phyloP scores from a whole-genome alignment of 2,329 filamentous ascomycete genomes.

The Venturia effusa region DNA sequence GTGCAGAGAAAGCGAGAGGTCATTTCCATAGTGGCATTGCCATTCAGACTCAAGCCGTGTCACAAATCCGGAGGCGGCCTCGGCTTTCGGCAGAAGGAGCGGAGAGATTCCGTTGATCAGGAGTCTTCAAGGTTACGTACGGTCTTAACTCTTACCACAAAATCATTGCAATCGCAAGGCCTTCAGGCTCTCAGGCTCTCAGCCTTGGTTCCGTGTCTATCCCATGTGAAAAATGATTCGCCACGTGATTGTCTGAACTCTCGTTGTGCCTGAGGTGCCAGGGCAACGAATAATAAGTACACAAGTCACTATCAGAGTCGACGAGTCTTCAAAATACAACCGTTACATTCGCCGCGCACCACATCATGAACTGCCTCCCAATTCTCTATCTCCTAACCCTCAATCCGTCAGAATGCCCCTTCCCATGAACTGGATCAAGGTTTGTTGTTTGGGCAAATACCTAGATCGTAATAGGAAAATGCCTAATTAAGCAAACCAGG shows the following conservation, averaged over 20 bases:
- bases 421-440: not conserved
- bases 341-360: not conserved
- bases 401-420: not conserved
- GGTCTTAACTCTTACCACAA: not conserved
- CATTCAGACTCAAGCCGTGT: not conserved
- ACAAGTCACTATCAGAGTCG: not conserved
- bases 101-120: not conserved
- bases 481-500: too few species aligned
- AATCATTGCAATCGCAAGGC: not conserved
- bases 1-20: not conserved
- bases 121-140: too few species aligned
- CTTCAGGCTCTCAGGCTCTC: too few species aligned
- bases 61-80: not conserved
- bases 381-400: not conserved
- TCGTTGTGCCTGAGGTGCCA: not conserved
- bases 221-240: not conserved
- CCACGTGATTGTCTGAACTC: not conserved
- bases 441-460: too few species aligned
- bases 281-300: not conserved
- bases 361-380: not conserved
- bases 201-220: not conserved
- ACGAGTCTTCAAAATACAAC: not conserved
- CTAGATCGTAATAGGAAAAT: too few species aligned
- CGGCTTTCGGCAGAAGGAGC: not conserved
- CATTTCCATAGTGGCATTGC: not conserved